Base-by-base conservation (phyloP, 768 basidiomycete species). In the Kwoniella dendrophila region DNA sequence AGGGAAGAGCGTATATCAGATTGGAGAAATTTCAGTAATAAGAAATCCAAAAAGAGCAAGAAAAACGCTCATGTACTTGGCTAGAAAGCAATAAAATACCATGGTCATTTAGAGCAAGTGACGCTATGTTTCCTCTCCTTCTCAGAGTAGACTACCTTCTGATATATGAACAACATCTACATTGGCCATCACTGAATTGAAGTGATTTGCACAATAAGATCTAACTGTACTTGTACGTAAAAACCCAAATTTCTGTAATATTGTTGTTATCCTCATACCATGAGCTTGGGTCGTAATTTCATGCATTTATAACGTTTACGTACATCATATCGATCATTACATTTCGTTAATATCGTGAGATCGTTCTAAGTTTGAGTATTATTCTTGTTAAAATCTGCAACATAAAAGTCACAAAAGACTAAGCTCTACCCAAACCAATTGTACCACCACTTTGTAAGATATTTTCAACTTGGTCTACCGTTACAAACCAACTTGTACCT, bases 61-160 rank as follows among this genome's bases (percentile, higher is more conserved):
- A 76, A 78, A 72, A 77, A 76, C 60, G 43, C 58, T 2, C 70
- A 76, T 49, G 77, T 78, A 10, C 62, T 78, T 27, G 77, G 77
- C 11, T 78, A 55, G 59, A 29, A 12, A 24, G n/a, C n/a, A n/a
- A n/a, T n/a, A n/a, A n/a, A n/a, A n/a, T n/a, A n/a, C n/a, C n/a
- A n/a, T n/a, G n/a, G 18, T n/a, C 18, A 44, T 20, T 3, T 24
- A 44, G 12, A 12, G 49, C 29, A 30, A 30, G 49, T 34, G 49
- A 11, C 10, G 32, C 11, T 29, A 8, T 50, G 20, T 44, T 22
- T 22, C 43, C 43, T 10, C 24, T 44, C 43, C 24, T 3, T 44
- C 38, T 20, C 2, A 20, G 43, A 22, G 2, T 22, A 44, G 43
- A n/a, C 3, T 24, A n/a, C n/a, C 30, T 29, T 50, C 12, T 50